Base-by-base conservation (phyloP, 306 rosid species). In the Sindora glabra region DNA sequence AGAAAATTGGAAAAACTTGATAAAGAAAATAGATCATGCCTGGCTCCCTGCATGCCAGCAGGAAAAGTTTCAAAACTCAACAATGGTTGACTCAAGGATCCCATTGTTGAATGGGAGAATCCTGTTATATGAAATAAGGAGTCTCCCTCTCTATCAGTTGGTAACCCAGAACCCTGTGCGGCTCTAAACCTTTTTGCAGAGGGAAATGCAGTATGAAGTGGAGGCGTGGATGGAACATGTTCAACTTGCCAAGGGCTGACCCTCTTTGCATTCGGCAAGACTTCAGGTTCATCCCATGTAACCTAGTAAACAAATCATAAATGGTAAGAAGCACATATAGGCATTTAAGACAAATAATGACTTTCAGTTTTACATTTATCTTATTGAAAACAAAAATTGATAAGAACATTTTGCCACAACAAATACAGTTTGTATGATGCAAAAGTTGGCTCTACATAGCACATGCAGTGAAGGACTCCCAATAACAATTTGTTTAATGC, bases 41-140 rank as follows among this genome's bases (percentile, higher is more conserved):
- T 89, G 96, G 95, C 96, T 89, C 96, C 96, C 96, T 86, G 95
- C 96, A 86, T 89, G 96, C 89, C 83, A 62, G 82, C 95, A 79
- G 96, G 91, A 79, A 75, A 72, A 67, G 58, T 55, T 77, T 65
- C 67, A 46, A 51, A 66, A 77, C 38, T 73, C 79, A 77, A 81
- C 70, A 83, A 42, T 25, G 86, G 16, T 38, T 37, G 89, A 54
- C 62, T 66, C 64, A 65, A 17, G n/a, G 53, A 72, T 64, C 60
- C 77, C 80, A 75, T 71, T 65, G 79, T 52, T 73, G 89, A 70
- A 60, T 70, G 72, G 70, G 72, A 5, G 47, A 64, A 56, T 59
- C 65, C 69, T 17, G 62, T 40, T 54, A 66, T 12, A 23, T 82
- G 53, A 62, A 58, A 70, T 41, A 55, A 65, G 65, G 60, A 46